phyloP scores from a whole-genome alignment of 2,329 filamentous ascomycete species.

The Claviceps monticola region DNA sequence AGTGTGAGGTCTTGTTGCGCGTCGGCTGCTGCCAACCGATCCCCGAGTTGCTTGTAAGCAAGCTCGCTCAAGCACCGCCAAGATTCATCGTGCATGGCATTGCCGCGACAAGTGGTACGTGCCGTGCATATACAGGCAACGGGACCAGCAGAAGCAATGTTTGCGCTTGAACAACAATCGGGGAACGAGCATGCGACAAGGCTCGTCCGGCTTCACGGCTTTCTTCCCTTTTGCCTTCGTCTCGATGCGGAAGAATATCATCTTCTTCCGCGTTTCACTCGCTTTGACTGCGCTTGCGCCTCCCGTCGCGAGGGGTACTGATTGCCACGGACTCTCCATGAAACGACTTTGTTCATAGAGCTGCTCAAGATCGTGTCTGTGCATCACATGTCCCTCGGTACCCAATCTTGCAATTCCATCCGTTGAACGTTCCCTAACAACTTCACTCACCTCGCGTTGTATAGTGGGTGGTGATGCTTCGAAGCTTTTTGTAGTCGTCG shows the following conservation, averaged over 20 bases:
- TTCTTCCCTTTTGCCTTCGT: not conserved
- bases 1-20: not conserved
- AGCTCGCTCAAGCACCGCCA: not conserved
- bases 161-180: not conserved
- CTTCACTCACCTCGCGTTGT: constrained; percentile 39
- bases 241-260: too few species aligned
- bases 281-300: not conserved
- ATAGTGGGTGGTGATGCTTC: constrained; percentile 40
- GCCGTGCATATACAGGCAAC: not conserved
- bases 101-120: not conserved
- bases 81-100: not conserved
- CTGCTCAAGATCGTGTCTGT: not conserved
- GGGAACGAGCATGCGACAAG: not conserved
- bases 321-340: not conserved
- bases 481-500: constrained; percentile 27
- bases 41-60: not conserved
- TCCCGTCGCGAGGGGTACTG: not conserved
- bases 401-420: not conserved
- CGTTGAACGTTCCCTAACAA: not conserved
- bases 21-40: not conserved
- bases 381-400: not conserved
- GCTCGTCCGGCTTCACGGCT: not conserved
- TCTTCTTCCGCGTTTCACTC: not conserved
- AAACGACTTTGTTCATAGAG: not conserved
- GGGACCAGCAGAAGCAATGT: not conserved